Percentiles rank a stretch among this genome's conserved stretches.
phyloP scores from a whole-genome alignment of 768 basidiomycete genomes.

The Termitomyces sp. region DNA sequence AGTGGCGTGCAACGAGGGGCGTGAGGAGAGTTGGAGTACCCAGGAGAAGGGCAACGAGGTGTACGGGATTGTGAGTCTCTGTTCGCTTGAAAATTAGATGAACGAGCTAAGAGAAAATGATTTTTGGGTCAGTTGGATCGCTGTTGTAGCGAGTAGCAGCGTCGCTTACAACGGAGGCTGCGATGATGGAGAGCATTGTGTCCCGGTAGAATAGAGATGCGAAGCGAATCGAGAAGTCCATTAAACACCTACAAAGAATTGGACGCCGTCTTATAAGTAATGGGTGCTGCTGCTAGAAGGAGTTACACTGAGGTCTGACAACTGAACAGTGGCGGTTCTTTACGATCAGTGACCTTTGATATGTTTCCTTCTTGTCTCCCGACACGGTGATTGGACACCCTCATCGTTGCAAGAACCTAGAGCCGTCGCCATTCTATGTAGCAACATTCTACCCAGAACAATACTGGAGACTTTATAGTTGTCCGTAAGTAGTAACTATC shows the following conservation, averaged over 20 bases:
- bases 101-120: constrained; percentile 15
- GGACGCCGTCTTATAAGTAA: neutral
- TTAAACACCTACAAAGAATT: too few relatives aligned
- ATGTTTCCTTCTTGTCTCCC: too few relatives aligned
- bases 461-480: too few relatives aligned
- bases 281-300: neutral
- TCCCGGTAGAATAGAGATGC: constrained; percentile 8
- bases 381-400: too few relatives aligned
- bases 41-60: constrained; percentile 23
- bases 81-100: constrained; percentile 32
- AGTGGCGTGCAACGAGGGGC: constrained; percentile 18
- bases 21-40: constrained; percentile 23
- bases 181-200: constrained; percentile 11
- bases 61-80: constrained; percentile 26
- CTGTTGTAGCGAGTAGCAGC: neutral
- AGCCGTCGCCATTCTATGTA: too few relatives aligned
- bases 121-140: neutral
- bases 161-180: constrained; percentile 12
- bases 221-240: constrained; percentile 11
- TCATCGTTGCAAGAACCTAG: too few relatives aligned
- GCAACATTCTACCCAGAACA: too few relatives aligned
- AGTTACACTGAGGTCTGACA: neutral
- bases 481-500: too few relatives aligned
- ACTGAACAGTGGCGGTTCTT: neutral
- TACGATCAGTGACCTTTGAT: too few relatives aligned